phyloP scores from a whole-genome alignment of 495 filamentous ascomycete species.

The Penicillium cinerascens region DNA sequence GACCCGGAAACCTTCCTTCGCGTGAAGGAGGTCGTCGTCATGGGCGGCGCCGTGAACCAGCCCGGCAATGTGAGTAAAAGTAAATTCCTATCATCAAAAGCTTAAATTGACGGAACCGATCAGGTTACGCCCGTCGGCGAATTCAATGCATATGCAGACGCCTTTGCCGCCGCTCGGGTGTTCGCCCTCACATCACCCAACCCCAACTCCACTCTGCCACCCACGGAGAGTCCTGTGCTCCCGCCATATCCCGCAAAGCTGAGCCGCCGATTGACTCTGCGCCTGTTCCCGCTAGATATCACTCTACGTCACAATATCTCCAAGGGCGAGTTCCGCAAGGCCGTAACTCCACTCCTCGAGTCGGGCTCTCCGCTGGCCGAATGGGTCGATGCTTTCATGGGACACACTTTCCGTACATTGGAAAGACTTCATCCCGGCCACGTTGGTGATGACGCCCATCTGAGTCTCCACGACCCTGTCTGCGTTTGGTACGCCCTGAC shows the following conservation, averaged over 20 bases:
- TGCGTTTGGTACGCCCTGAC: conserved; percentile 84
- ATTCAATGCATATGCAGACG: conserved; percentile 82
- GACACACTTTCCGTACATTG: conserved; percentile 72
- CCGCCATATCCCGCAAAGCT: conserved; percentile 65
- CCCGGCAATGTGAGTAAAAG: conserved; percentile 67
- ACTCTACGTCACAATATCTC: conserved; percentile 71
- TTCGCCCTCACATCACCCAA: conserved; percentile 82
- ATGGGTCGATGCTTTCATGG: conserved; percentile 78
- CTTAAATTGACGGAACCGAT: background rate
- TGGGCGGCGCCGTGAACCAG: conserved; percentile 83
- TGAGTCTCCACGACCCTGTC: conserved; percentile 85
- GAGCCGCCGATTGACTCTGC: conserved; percentile 64
- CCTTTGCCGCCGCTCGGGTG: conserved; percentile 80
- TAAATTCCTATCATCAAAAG: background rate
- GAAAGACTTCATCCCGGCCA: conserved; percentile 53
- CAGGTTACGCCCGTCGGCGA: conserved; percentile 70
- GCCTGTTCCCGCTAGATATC: conserved; percentile 84
- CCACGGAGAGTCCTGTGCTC: conserved; percentile 41
- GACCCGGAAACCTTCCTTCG: conserved; percentile 83
- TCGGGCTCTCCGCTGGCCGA: conserved; percentile 72
- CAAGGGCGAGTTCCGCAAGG: conserved; percentile 54
- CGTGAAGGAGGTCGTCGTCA: conserved; percentile 89
- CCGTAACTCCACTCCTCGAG: conserved; percentile 45
- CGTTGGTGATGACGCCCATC: conserved; percentile 50
- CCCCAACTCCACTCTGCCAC: conserved; percentile 69